Conservation (phyloP, 2,329 filamentous ascomycete genomes). For the Domatiomyces globalis region DNA sequence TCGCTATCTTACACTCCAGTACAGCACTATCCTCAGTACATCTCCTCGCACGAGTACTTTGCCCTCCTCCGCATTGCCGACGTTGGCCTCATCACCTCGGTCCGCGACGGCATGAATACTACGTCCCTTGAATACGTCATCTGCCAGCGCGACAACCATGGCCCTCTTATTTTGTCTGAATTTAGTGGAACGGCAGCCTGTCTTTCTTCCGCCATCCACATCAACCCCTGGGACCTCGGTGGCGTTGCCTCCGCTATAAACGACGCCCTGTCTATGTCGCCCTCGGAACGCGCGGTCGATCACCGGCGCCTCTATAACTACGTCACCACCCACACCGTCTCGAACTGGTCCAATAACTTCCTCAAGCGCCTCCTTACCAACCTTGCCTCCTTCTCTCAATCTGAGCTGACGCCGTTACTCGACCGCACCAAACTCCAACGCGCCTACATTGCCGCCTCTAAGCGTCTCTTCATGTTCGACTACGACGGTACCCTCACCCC, state of each 20-base stretch:
- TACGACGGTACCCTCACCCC: conserved; percentile 95
- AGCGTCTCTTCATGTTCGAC: conserved; percentile 93
- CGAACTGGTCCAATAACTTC: conserved; percentile 71
- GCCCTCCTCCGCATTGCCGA: conserved; percentile 81
- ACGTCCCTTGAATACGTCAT: conserved; percentile 90
- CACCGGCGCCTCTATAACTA: conserved; percentile 66
- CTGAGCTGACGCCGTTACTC: conserved; percentile 64
- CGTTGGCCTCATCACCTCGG: conserved; percentile 86
- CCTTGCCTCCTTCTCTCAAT: conserved; percentile 60
- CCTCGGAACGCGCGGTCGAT: conserved; percentile 50
- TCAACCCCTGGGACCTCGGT: conserved; percentile 87
- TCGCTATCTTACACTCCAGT: conserved; percentile 81
- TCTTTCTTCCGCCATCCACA: conserved; percentile 74
- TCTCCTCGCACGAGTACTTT: conserved; percentile 82
- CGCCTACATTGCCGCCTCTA: conserved; percentile 59
- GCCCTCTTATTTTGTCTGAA: conserved; percentile 85
- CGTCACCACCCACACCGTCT: conserved; percentile 72
- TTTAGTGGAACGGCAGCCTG: conserved; percentile 89
- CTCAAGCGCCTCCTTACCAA: conserved; percentile 67
- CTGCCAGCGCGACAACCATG: conserved; percentile 73
- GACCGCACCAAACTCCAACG: conserved; percentile 58
- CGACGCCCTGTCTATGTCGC: conserved; percentile 61
- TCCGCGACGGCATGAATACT: conserved; percentile 95
- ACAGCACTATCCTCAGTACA: conserved; percentile 87
- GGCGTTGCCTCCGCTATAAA: conserved; percentile 77